Base-by-base conservation (phyloP, 1,139 yeast species). In the Geotrichum europaeum region DNA sequence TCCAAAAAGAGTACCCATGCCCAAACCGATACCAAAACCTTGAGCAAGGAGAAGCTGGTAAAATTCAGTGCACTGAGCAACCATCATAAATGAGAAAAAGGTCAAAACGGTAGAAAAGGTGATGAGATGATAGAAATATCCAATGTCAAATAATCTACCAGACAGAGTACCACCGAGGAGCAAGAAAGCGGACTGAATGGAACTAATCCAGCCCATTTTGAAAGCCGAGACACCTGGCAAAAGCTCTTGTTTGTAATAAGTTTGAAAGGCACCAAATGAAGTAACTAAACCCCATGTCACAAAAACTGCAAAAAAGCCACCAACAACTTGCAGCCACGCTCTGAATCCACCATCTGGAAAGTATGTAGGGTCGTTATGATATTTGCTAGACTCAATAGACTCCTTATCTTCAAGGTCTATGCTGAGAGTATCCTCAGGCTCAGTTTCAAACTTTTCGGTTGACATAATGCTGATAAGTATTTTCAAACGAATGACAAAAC, bases 281-380 rank as follows among this genome's bases (percentile, higher is more conserved):
- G 84, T 85, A 63, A 82, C 79, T 28, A 85, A 71, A 1, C 90
- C 90, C 75, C 85, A 83, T 47, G 79, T 78, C 22, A 81, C 80
- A 53, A 82, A 72, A 24, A 82, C 72, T 0, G 85, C 82, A 62
- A 82, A 68, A 63, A 83, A 83, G 0, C 72, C 74, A 0, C 71
- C 75, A 1, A 67, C 40, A 0, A 73, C 73, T 47, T 70, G 73
- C 10, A 68, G 61, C 75, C 75, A 71, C 1, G 75, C 75, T 32
- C 61, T 49, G 12, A 60, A 36, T 2, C 75, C 75, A 1, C 75
- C 75, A 53, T 72, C 65, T 1, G 75, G 75, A 50, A 58, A 58
- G 43, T 57, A 61, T 9, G 51, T 50, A 4, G 60, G 59, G 25
- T 58, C 61, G 20, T 49, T 40, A 49, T 58, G 52, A 51, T 56